phyloP scores from a whole-genome alignment of 2,329 filamentous ascomycete genomes.

The Sclerotinia subarctica region DNA sequence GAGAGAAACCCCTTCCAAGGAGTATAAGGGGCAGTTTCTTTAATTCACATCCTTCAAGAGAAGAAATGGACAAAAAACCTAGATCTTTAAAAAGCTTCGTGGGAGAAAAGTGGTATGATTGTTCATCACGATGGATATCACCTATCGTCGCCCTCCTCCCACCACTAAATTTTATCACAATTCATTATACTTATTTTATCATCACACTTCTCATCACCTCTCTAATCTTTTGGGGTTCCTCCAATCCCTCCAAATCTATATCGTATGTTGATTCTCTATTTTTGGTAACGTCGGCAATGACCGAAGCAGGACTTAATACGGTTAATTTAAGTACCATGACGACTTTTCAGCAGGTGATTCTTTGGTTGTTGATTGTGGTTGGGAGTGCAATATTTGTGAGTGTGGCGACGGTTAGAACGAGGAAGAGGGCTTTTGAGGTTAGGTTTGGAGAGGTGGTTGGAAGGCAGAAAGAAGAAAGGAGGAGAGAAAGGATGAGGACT shows the following conservation, averaged over 20 bases:
- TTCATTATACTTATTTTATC: conserved; percentile 68
- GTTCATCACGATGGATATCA: not conserved
- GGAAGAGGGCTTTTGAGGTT: conserved; percentile 60
- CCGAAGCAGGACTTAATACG: conserved; percentile 65
- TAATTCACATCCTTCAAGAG: not conserved
- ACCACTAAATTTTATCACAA: conserved; percentile 57
- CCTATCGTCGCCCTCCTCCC: conserved; percentile 22
- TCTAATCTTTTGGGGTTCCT: conserved; percentile 59
- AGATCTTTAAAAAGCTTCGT: conserved; percentile 9
- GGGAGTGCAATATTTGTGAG: conserved; percentile 67
- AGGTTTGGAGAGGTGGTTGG: conserved; percentile 46
- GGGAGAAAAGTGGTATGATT: not conserved
- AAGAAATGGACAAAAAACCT: not conserved
- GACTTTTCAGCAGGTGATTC: conserved; percentile 63
- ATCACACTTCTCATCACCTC: conserved; percentile 53
- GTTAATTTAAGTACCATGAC: conserved; percentile 62
- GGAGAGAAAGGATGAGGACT: not conserved
- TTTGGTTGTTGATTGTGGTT: conserved; percentile 63
- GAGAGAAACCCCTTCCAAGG: not conserved
- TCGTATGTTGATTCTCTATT: conserved; percentile 65
- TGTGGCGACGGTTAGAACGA: conserved; percentile 58
- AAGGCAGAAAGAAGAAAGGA: not conserved
- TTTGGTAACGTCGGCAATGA: conserved; percentile 63
- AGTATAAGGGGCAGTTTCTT: conserved; percentile 3
- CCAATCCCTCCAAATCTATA: conserved; percentile 50